Evolutionary conservation across 805 yeast species (phyloP).

Genomic region (Sugiyamaella qingdaonensis): DNA sequence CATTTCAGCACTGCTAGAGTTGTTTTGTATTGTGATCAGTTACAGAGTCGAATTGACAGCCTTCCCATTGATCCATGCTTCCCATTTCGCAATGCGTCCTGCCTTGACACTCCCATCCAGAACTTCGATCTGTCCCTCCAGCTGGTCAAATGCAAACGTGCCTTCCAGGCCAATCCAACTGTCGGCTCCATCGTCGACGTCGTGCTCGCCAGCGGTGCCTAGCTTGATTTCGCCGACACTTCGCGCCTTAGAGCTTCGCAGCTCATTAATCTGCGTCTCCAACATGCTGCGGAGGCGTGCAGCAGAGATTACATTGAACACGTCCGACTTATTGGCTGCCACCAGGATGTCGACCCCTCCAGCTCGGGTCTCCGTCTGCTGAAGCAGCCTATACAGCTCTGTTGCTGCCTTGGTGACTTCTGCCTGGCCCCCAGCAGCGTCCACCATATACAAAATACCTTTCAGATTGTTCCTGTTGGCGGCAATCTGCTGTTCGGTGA

Average conservation of each 20-base stretch:
- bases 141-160: constrained; percentile 56
- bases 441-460: constrained; percentile 76
- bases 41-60: constrained; percentile 48
- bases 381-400: constrained; percentile 55
- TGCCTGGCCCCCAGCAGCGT: constrained; percentile 55
- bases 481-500: constrained; percentile 43
- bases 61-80: constrained; percentile 73
- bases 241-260: constrained; percentile 46
- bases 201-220: constrained; percentile 29
- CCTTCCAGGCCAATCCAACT: constrained; percentile 39
- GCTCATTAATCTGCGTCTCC: constrained; percentile 58
- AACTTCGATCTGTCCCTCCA: constrained; percentile 63
- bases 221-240: constrained; percentile 43
- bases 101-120: constrained; percentile 68
- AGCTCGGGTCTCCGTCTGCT: constrained; percentile 57
- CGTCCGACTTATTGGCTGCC: constrained; percentile 82
- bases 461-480: constrained; percentile 35
- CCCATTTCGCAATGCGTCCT: constrained; percentile 55
- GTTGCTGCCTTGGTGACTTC: constrained; percentile 52
- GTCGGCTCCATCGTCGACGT: constrained; percentile 43
- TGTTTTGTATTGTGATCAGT: no score
- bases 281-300: constrained; percentile 54
- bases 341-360: constrained; percentile 71
- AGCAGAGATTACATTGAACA: constrained; percentile 76
- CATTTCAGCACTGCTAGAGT: no score